phyloP scores from a whole-genome alignment of 176 grass and related monocot species.

The Phoenix roebelenii region DNA sequence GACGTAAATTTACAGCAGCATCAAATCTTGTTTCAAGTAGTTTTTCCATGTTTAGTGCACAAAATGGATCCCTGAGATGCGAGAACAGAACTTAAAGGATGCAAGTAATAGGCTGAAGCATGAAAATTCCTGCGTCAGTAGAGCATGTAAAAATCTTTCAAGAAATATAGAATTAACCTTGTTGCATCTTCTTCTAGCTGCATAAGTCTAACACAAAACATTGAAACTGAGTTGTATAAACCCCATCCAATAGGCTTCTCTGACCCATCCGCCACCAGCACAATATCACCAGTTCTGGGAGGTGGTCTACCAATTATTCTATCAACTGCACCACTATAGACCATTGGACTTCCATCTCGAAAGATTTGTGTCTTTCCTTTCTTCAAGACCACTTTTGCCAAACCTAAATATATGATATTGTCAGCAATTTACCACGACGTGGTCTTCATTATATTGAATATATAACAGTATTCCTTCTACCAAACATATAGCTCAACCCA shows the following conservation, averaged over 20 bases:
- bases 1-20: constrained; percentile 50
- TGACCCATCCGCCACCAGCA: constrained; percentile 73
- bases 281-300: constrained; percentile 78
- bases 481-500: too few relatives aligned
- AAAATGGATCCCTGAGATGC: constrained; percentile 54
- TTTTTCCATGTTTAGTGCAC: constrained; percentile 72
- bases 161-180: constrained; percentile 33
- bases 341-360: constrained; percentile 81
- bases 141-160: not conserved
- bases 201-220: constrained; percentile 95
- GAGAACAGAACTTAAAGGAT: not conserved
- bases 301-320: constrained; percentile 58
- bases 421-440: not conserved
- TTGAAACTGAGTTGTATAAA: constrained; percentile 86
- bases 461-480: too few relatives aligned
- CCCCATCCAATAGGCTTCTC: constrained; percentile 87
- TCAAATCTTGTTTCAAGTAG: constrained; percentile 77
- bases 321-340: constrained; percentile 84
- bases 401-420: constrained; percentile 31
- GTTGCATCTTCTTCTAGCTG: constrained; percentile 82
- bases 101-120: not conserved
- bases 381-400: constrained; percentile 83
- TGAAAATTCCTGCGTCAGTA: not conserved
- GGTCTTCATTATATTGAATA: too few relatives aligned
- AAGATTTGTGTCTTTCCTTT: constrained; percentile 94